Evolutionary conservation across 139 green algal species (phyloP), one percentile per base, ranked within the genome.

Genomic region (Nannochloris sp.): DNA sequence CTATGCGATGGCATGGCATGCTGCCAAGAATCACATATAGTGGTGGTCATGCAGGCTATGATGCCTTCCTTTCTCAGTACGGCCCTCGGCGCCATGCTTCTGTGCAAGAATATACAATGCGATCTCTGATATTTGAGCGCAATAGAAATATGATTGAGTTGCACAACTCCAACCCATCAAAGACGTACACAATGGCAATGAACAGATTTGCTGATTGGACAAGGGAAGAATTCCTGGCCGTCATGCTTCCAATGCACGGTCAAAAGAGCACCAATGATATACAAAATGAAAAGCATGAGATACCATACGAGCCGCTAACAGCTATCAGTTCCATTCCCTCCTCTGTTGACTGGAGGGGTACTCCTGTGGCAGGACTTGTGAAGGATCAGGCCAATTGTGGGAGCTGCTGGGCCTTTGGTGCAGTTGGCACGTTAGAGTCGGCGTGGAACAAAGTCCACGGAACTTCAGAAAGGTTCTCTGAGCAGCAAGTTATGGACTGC

Each of bases 401-500:
- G n/a, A 69, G 43, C 36, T 84, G 80, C 69, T 84, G 78, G 67
- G 68, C 67, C 0, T 85, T 83, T 65, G 68, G 66, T 29, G 69
- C 80, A 9, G 73, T 72, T 27, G 85, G 78, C 16, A 74, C 82
- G 1, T 55, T 91, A 46, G 82, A 92, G 62, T 67, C 65, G 12
- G 85, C 85, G 24, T 71, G 80, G 53, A 88, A 73, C 37, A 50
- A 84, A 31, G 55, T 63, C 2, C 90, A 80, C 15, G 82, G 84
- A 19, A 63, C 84, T 62, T 44, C 74, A 21, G 63, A 68, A 16
- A 63, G 23, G 40, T 74, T 92, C 14, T 81, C 69, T 7, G 84
- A 90, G 68, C 85, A 92, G 72, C 78, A 89, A 68, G 53, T 92
- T 5, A 77, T 91, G 53, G 84, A 90, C 72, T 92, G 85, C 55